Evolutionary conservation across 352 stramenopile genomes (phyloP), one percentile per base, ranked within the genome.

Genomic region (Peronospora farinosa): DNA sequence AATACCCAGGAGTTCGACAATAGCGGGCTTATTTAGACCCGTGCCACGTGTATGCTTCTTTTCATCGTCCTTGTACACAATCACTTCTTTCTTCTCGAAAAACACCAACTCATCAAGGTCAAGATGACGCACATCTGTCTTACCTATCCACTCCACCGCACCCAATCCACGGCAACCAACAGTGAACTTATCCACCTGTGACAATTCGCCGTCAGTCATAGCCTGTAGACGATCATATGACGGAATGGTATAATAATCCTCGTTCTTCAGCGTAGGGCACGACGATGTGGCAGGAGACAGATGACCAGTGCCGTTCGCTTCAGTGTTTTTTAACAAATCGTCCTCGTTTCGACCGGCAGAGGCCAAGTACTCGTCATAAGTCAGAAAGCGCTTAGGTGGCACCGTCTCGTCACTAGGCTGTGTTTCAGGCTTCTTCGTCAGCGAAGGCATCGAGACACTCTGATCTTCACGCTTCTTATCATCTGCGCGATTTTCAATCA

Each of bases 51-150:
- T 64, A 47, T 91, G 80, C 51, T 93, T 93, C 59, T 86, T 91
- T 51, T 84, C 69, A 45, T 89, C 80, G 35, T 91, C 80, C 54
- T 79, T 84, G 63, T 87, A 93, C 27, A 93, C 82, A 47, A 91
- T 80, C 10, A 93, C 82, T 45, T 91, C 82, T 43, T 89, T 90
- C 65, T 81, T 85, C 59, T 89, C 76, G 37, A 93, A 90, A 17
- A 77, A 66, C 12, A 93, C 65, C 6, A 93, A 63, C 16, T 87
- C 76, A 44, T 93, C 82, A 30, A 93, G 51, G 31, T 91, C 71
- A 28, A 92, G 62, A 55, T 84, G 40, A n/a, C 79, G 79, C 17
- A 91, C 78, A 55, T 93, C 82, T 2, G 76, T 93, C 51, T 68
- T 70, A 31, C 82, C 82, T 17, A 90, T 73, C 82, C 82, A 93